phyloP scores from a whole-genome alignment of 176 grass and related monocot genomes.

The Urochloa ruziziensis region DNA sequence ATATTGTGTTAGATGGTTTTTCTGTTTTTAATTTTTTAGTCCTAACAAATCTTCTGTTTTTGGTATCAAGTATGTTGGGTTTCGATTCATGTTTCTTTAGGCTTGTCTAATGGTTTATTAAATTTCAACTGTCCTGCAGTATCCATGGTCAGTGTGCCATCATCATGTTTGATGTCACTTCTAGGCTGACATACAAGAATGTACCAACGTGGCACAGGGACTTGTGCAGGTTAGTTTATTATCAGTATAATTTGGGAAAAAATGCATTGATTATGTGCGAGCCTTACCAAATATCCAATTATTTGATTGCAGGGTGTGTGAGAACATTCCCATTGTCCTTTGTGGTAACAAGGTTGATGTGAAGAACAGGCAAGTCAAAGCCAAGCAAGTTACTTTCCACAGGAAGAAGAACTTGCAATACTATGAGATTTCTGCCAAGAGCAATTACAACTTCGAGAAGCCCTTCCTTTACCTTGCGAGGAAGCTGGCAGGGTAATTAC shows the following conservation, averaged over 20 bases:
- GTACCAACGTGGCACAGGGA: conserved; percentile 78
- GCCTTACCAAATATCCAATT: not conserved
- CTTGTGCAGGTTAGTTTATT: conserved; percentile 52
- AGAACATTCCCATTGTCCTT: conserved; percentile 71
- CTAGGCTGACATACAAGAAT: conserved; percentile 74
- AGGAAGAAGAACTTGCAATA: conserved; percentile 83
- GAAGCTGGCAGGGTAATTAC: conserved; percentile 62
- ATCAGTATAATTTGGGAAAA: not conserved
- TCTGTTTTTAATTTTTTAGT: not conserved
- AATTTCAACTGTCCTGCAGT: conserved; percentile 22
- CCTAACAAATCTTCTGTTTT: not conserved
- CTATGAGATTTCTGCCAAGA: conserved; percentile 83
- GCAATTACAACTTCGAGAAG: conserved; percentile 86
- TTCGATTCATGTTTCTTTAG: not conserved
- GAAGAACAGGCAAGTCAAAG: conserved; percentile 72
- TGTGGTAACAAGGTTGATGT: conserved; percentile 87
- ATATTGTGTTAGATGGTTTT: not conserved
- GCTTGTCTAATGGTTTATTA: not conserved
- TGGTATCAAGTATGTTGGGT: not conserved
- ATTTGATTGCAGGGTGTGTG: conserved; percentile 48
- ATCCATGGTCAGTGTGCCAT: conserved; percentile 76
- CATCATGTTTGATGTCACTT: conserved; percentile 79
- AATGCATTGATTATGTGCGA: not conserved
- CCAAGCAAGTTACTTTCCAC: conserved; percentile 75
- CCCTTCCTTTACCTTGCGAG: conserved; percentile 70